phyloP scores from a whole-genome alignment of 805 yeast genomes.

The Zygoascus ofunaensis region DNA sequence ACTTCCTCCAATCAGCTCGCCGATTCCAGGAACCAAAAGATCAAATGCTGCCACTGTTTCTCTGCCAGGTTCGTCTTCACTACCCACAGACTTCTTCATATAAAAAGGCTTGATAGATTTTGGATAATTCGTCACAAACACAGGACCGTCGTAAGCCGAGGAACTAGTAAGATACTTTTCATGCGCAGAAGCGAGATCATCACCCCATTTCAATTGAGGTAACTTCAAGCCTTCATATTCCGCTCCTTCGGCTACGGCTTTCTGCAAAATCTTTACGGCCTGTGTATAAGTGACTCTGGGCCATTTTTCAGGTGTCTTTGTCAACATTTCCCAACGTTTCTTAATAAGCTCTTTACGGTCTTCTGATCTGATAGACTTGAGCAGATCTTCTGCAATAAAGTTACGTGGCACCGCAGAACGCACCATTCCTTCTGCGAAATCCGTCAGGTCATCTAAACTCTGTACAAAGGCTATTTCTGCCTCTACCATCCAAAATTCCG shows the following conservation, averaged over 20 bases:
- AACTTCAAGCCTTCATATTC: not conserved
- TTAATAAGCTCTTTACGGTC: slow-evolving; percentile 28
- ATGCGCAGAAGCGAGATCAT: slow-evolving; percentile 68
- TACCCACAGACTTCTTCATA: slow-evolving; percentile 47
- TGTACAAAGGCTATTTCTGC: slow-evolving; percentile 67
- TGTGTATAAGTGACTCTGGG: slow-evolving; percentile 62
- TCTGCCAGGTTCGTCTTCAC: too few relatives aligned
- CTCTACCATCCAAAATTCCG: slow-evolving; percentile 98
- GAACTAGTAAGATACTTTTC: slow-evolving; percentile 83
- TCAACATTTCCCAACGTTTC: slow-evolving; percentile 53
- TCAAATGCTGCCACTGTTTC: slow-evolving; percentile 84
- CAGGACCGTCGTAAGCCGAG: slow-evolving; percentile 54
- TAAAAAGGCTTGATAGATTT: slow-evolving; percentile 73
- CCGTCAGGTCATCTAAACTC: slow-evolving; percentile 50
- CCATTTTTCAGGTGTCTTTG: slow-evolving; percentile 43
- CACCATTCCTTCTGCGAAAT: slow-evolving; percentile 62
- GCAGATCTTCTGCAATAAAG: slow-evolving; percentile 18
- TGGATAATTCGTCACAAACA: slow-evolving; percentile 88
- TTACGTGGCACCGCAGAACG: slow-evolving; percentile 35
- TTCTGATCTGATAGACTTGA: slow-evolving; percentile 28
- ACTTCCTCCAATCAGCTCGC: slow-evolving; percentile 93
- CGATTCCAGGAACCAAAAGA: slow-evolving; percentile 79
- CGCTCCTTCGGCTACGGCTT: slow-evolving; percentile 18
- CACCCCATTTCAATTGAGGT: slow-evolving; percentile 47
- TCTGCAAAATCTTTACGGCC: slow-evolving; percentile 51